Percentiles rank a stretch among this genome's conserved stretches.
Conservation (phyloP, 2,329 filamentous ascomycete species). For the Stemphylium vesicarium region DNA sequence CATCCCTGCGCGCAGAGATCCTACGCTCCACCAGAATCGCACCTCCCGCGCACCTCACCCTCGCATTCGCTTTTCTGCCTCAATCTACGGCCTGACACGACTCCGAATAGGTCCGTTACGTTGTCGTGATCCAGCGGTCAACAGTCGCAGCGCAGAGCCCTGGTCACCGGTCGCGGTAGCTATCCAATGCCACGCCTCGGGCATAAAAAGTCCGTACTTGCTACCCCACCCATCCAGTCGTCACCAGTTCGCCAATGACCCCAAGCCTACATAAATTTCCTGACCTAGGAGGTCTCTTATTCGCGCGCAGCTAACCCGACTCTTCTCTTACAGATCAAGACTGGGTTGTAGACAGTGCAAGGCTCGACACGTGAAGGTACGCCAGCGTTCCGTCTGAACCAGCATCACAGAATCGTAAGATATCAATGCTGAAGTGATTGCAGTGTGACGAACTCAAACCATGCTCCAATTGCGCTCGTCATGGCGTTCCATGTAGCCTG, state of each 20-base stretch:
- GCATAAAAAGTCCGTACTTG: constrained; percentile 44
- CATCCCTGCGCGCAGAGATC: constrained; percentile 8
- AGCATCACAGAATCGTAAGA: constrained; percentile 7
- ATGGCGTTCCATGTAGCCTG: constrained; percentile 47
- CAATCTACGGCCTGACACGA: constrained; percentile 6
- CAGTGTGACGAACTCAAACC: constrained; percentile 50
- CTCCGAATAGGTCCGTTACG: constrained; percentile 8
- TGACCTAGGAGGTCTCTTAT: neutral
- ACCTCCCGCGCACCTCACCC: constrained; percentile 11
- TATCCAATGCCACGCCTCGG: constrained; percentile 44
- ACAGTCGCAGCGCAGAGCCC: constrained; percentile 16
- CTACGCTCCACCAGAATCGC: constrained; percentile 8
- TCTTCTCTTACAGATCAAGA: constrained; percentile 21
- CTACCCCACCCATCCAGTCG: constrained; percentile 12
- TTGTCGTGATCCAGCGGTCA: constrained; percentile 7
- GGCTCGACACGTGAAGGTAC: constrained; percentile 47
- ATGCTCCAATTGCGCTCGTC: constrained; percentile 47
- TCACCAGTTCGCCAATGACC: constrained; percentile 2
- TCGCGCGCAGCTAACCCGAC: constrained; percentile 1
- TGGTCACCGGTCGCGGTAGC: constrained; percentile 10
- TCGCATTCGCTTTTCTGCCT: constrained; percentile 15
- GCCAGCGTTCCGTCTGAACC: constrained; percentile 2
- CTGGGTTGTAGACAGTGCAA: constrained; percentile 47
- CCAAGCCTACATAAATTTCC: neutral
- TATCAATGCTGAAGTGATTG: constrained; percentile 17